Percentiles rank a stretch among this genome's conserved stretches.
These are phyloP conservation scores for Elasticomyces elasticus DNA, from an alignment of 495 filamentous ascomycete genomes.

Conservation along the genomic window DNA sequence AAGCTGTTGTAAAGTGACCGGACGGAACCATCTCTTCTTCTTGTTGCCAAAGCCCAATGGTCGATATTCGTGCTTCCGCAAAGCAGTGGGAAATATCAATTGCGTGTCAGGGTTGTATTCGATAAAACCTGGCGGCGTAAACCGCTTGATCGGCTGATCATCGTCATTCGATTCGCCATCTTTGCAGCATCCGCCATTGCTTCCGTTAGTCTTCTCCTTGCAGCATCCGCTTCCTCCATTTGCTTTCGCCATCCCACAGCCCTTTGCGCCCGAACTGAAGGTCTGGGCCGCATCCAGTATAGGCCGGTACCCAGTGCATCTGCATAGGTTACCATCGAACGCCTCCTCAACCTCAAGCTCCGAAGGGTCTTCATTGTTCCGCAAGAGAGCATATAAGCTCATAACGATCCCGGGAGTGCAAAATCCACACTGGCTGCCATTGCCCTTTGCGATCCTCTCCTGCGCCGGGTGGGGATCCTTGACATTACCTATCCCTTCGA, in stretches of 20 bases:
- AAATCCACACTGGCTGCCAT: conserved; percentile 63
- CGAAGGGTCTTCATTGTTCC: conserved; percentile 58
- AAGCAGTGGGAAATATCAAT: conserved; percentile 80
- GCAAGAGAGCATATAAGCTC: conserved; percentile 76
- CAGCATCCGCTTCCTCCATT: conserved; percentile 58
- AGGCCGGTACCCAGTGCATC: conserved; percentile 90
- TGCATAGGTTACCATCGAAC: conserved; percentile 91
- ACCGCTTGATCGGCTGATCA: conserved; percentile 51
- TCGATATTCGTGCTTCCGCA: conserved; percentile 71
- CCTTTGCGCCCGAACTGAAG: conserved; percentile 45
- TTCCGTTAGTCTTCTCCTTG: conserved; percentile 49
- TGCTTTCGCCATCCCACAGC: conserved; percentile 47
- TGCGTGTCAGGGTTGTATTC: conserved; percentile 88
- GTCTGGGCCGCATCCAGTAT: conserved; percentile 86
- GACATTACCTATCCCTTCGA: conserved; percentile 91
- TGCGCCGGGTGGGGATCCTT: conserved; percentile 83
- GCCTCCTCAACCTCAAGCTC: conserved; percentile 76
- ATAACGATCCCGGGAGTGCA: conserved; percentile 96
- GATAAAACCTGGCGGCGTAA: conserved; percentile 79
- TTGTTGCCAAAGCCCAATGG: conserved; percentile 89
- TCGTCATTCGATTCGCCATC: conserved; percentile 30
- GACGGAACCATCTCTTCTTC: conserved; percentile 86
- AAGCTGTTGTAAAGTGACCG: conserved; percentile 76
- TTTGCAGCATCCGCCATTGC: conserved; percentile 45
- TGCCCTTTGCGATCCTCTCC: conserved; percentile 73